These are phyloP conservation scores for Sclerotinia minor DNA, from an alignment of 2,329 filamentous ascomycete species.

Conservation along the genomic window DNA sequence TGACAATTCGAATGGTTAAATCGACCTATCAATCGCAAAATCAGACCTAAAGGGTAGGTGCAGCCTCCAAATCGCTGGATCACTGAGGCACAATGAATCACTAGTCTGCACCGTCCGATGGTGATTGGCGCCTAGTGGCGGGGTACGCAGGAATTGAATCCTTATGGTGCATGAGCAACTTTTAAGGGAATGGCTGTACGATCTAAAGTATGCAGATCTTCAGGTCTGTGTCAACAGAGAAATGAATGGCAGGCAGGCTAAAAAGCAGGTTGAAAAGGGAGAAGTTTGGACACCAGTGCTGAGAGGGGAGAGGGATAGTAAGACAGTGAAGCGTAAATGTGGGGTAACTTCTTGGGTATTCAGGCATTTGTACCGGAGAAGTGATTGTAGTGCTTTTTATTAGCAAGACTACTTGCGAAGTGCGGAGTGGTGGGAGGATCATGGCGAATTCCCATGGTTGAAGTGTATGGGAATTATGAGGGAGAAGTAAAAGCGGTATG, in stretches of 20 bases:
- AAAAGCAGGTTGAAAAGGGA: neutral
- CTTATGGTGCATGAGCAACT: slow-evolving; percentile 3
- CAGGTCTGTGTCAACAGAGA: neutral
- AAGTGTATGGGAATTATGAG: neutral
- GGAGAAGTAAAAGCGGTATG: neutral
- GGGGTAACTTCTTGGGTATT: neutral
- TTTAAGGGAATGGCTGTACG: slow-evolving; percentile 2
- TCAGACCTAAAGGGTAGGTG: neutral
- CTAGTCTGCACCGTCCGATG: neutral
- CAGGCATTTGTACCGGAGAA: neutral
- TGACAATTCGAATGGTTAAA: neutral
- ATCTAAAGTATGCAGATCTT: slow-evolving; percentile 2
- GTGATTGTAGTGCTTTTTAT: neutral
- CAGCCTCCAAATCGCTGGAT: slow-evolving; percentile 6
- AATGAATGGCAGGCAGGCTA: neutral
- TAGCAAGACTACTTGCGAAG: slow-evolving; percentile 11
- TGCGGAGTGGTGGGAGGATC: neutral
- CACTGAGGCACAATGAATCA: neutral
- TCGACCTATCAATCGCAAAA: neutral
- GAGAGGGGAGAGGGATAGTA: neutral
- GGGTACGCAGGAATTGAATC: neutral
- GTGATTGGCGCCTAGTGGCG: neutral
- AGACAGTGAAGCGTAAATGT: neutral
- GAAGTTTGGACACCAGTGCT: neutral
- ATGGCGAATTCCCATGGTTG: neutral